Evolutionary conservation across 306 rosid species (phyloP), one percentile per base, ranked within the genome.

Genomic region (Rubus parviflorus): DNA sequence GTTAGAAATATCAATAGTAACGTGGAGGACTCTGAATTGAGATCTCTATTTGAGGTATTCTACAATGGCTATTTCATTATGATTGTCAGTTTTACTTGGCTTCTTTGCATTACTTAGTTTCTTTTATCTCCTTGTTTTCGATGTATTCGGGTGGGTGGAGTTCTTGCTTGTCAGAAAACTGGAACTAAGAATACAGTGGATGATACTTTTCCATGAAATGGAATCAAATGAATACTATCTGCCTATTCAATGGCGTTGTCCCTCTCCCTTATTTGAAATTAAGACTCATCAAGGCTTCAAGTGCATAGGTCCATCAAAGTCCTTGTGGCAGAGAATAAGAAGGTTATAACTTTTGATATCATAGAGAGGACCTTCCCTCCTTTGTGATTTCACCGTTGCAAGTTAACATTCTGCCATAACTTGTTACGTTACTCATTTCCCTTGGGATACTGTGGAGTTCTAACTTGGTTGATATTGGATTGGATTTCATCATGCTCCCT

Each of bases 1-100:
- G 98, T 93, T 70, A 89, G 98, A 62, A 93, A 93, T 82, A 93
- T 93, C 84, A 93, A 93, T 70, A 93, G 97, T 68, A 93, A 93
- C 51, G 93, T 93, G 0, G 98, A 93, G 81, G 98, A 93, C 71
- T 80, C 93, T 71, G 97, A 87, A 76, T 68, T 90, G 69, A 85
- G 77, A 82, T 58, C 85, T 72, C 87, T 90, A 52, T 86, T 88
- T 86, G 91, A 90, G 91, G 89, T 80, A 84, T 76, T 77, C 43
- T 75, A 48, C 78, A 2, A 77, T 37, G 15, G 51, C 41, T 17
- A 43, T 13, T 70, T 79, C 13, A 60, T 16, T 72, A 8, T 70
- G 13, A 48, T 23, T 37, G 14, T 35, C 45, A 17, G 61, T 13
- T 60, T 57, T 42, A 48, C 4, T 8, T 45, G 54, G 68, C 22